Conservation (phyloP, 192 early-diverging fungal species). For the Coemansia sp. region DNA sequence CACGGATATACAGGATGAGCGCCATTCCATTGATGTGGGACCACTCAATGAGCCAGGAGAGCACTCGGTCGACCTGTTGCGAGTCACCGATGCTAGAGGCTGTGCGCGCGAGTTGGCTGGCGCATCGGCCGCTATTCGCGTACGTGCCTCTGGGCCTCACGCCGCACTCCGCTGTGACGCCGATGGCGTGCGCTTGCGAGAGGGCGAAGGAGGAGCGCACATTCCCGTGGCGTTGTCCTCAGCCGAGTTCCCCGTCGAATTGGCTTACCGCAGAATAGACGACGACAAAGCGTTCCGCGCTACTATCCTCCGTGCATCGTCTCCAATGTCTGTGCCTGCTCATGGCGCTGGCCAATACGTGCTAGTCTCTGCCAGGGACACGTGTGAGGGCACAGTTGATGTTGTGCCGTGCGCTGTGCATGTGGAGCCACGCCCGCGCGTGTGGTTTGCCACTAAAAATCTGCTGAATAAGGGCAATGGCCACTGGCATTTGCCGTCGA, state of each 20-base stretch:
- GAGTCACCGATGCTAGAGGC: slow-evolving; percentile 42
- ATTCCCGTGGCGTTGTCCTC: slow-evolving; percentile 28
- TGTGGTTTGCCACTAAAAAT: slow-evolving; percentile 35
- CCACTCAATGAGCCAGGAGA: slow-evolving; percentile 29
- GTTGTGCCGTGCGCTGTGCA: slow-evolving; percentile 30
- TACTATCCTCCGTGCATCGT: background rate
- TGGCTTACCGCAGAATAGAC: slow-evolving; percentile 36
- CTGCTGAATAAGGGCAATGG: slow-evolving; percentile 3
- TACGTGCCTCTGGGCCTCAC: slow-evolving; percentile 43
- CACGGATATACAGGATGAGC: slow-evolving; percentile 20
- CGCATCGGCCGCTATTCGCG: slow-evolving; percentile 18
- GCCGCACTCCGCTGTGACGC: slow-evolving; percentile 34
- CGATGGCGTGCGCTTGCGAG: slow-evolving; percentile 31
- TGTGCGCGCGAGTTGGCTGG: slow-evolving; percentile 43
- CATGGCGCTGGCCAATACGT: slow-evolving; percentile 50
- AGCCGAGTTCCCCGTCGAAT: slow-evolving; percentile 44
- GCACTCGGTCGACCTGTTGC: slow-evolving; percentile 38
- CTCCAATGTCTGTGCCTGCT: slow-evolving; percentile 20
- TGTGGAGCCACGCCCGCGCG: slow-evolving; percentile 46
- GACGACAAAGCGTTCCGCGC: slow-evolving; percentile 10
- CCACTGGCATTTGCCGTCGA: background rate
- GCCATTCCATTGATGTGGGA: slow-evolving; percentile 25
- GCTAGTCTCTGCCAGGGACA: slow-evolving; percentile 35
- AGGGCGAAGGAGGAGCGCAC: slow-evolving; percentile 25
- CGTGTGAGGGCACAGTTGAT: slow-evolving; percentile 43